Conservation (phyloP, 2,329 filamentous ascomycete species). For the Stachybotrys chartarum region DNA sequence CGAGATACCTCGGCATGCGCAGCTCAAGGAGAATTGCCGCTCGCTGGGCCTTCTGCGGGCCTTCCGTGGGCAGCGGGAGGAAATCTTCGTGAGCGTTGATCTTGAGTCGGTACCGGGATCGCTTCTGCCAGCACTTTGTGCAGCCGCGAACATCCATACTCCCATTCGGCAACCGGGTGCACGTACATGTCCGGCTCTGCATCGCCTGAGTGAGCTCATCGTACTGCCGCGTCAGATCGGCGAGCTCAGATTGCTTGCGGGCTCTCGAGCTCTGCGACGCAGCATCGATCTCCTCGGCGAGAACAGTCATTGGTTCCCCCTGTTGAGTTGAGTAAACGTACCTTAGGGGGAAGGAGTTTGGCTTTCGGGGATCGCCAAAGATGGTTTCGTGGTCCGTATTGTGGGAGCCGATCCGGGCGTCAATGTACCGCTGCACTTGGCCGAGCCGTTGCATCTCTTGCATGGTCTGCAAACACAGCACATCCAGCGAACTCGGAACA, state of each 20-base stretch:
- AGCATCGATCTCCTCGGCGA: conserved; percentile 1
- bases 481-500: conserved; percentile 39
- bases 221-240: conserved; percentile 4
- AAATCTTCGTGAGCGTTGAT: conserved; percentile 14
- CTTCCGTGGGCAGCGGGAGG: conserved; percentile 10
- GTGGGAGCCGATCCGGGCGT: conserved; percentile 8
- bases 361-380: conserved; percentile 30
- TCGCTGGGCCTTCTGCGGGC: conserved; percentile 1
- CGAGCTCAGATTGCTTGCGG: conserved; percentile 3
- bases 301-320: not conserved
- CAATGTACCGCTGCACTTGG: conserved; percentile 10
- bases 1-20: conserved; percentile 36
- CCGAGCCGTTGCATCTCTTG: conserved; percentile 44
- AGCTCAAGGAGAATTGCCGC: conserved; percentile 43
- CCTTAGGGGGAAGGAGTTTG: not conserved
- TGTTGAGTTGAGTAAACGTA: conserved; percentile 1
- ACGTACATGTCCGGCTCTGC: conserved; percentile 5
- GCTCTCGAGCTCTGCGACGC: not conserved
- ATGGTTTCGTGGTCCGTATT: conserved; percentile 28
- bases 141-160: conserved; percentile 3
- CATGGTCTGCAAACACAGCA: conserved; percentile 40
- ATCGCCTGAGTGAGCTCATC: conserved; percentile 8
- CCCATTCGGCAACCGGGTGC: conserved; percentile 3
- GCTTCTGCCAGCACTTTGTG: conserved; percentile 7
- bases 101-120: conserved; percentile 7